Percentiles rank a stretch among this genome's conserved stretches.
Evolutionary conservation across 2,329 filamentous ascomycete genomes (phyloP).

Genomic region (Neofusicoccum sp.): DNA sequence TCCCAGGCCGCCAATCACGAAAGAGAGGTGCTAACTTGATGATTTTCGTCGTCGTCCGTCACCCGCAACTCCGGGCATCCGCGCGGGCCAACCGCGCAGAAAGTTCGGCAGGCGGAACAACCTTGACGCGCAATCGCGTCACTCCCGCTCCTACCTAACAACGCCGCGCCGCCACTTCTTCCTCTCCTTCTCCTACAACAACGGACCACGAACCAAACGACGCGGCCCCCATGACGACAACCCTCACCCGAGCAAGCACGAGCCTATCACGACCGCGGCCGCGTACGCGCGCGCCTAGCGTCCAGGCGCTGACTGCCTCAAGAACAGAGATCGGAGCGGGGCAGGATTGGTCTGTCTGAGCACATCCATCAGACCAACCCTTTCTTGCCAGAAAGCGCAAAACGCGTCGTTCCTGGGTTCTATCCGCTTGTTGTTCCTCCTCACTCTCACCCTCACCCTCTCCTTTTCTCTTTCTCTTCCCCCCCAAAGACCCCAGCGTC

Average conservation of each 20-base stretch:
- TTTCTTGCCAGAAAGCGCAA: too few species aligned
- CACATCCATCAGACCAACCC: background rate
- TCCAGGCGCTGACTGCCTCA: background rate
- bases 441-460: background rate
- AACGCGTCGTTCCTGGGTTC: background rate
- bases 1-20: too few species aligned
- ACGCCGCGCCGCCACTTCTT: background rate
- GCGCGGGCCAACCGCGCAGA: background rate
- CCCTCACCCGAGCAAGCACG: constrained; percentile 17
- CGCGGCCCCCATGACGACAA: constrained; percentile 5
- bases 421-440: background rate
- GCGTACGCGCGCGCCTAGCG: background rate
- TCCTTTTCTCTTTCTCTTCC: background rate
- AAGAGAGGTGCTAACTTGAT: too few species aligned
- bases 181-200: background rate
- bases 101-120: background rate
- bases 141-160: background rate
- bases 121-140: background rate
- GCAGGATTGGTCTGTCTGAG: background rate
- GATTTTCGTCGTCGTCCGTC: too few species aligned
- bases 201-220: background rate
- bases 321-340: constrained; percentile 19
- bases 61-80: background rate
- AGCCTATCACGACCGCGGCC: background rate
- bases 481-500: too few species aligned